Percentiles rank a stretch among this genome's conserved stretches.
These are phyloP conservation scores for Dujonia santamariae DNA, from an alignment of 1,139 yeast species.

Conservation along the genomic window DNA sequence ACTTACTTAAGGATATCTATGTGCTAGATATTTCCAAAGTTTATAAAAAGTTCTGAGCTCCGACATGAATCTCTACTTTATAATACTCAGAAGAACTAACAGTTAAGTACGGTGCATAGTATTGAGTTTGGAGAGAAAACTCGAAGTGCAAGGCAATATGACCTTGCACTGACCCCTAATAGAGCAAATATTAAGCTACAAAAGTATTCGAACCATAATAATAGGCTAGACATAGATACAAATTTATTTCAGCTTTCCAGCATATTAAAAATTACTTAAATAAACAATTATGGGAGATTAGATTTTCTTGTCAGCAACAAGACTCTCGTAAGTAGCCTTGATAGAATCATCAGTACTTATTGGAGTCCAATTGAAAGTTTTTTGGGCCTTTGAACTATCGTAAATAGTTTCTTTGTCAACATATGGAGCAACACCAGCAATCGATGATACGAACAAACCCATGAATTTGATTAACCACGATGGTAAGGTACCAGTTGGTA, in stretches of 20 bases:
- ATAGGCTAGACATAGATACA: too few relatives aligned
- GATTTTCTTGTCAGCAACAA: neutral
- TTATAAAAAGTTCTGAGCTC: too few relatives aligned
- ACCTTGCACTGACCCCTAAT: too few relatives aligned
- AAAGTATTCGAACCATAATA: too few relatives aligned
- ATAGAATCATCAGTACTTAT: constrained; percentile 6
- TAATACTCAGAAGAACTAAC: too few relatives aligned
- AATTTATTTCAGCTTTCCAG: neutral
- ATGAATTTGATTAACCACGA: neutral
- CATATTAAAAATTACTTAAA: neutral
- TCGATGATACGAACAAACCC: neutral
- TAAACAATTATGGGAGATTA: neutral
- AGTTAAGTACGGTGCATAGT: too few relatives aligned
- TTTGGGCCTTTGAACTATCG: constrained; percentile 6
- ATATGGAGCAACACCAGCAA: neutral
- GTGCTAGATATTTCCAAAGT: too few relatives aligned
- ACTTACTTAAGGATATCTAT: too few relatives aligned
- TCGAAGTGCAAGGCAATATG: too few relatives aligned
- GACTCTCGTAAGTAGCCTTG: constrained; percentile 5
- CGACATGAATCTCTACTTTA: too few relatives aligned
- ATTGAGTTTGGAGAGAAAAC: too few relatives aligned
- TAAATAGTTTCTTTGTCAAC: neutral
- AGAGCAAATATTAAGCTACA: too few relatives aligned
- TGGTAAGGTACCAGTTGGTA: constrained; percentile 6
- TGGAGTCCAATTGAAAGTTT: constrained; percentile 10